phyloP scores from a whole-genome alignment of 1,284 basidiomycete genomes.

The Cutaneotrichosporon dermatis region DNA sequence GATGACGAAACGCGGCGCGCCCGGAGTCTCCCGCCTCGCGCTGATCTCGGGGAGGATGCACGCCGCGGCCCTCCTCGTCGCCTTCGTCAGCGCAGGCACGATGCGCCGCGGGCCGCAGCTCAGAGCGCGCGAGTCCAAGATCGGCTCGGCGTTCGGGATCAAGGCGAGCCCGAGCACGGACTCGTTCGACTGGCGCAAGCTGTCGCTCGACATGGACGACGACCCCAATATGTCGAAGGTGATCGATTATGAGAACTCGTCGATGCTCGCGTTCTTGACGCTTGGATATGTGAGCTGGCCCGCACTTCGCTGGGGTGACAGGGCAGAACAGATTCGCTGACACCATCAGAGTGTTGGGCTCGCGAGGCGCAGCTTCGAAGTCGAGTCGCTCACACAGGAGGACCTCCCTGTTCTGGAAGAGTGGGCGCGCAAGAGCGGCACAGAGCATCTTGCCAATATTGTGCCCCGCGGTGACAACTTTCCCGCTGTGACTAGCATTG shows the following conservation, averaged over 20 bases:
- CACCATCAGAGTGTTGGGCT: constrained; percentile 28
- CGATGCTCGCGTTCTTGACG: constrained; percentile 40
- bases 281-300: constrained; percentile 36
- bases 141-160: constrained; percentile 41
- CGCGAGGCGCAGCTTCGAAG: constrained; percentile 25
- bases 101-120: constrained; percentile 42
- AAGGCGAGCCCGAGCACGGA: constrained; percentile 10
- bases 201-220: constrained; percentile 5
- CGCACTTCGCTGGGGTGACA: too few species aligned
- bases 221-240: constrained; percentile 18
- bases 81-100: constrained; percentile 16
- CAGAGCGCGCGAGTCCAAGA: constrained; percentile 27
- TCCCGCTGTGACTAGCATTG: constrained; percentile 21
- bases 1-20: constrained; percentile 16
- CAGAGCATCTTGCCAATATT: constrained; percentile 8
- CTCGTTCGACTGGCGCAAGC: neutral
- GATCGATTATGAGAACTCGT: constrained; percentile 39
- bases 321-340: neutral
- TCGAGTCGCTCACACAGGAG: constrained; percentile 27
- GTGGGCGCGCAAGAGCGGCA: constrained; percentile 23
- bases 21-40: neutral
- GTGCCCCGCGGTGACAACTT: constrained; percentile 19
- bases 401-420: constrained; percentile 44
- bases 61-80: neutral
- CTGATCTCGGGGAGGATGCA: constrained; percentile 12